Base-by-base conservation (phyloP, 2,329 filamentous ascomycete genomes). In the Fusarium sp. region DNA sequence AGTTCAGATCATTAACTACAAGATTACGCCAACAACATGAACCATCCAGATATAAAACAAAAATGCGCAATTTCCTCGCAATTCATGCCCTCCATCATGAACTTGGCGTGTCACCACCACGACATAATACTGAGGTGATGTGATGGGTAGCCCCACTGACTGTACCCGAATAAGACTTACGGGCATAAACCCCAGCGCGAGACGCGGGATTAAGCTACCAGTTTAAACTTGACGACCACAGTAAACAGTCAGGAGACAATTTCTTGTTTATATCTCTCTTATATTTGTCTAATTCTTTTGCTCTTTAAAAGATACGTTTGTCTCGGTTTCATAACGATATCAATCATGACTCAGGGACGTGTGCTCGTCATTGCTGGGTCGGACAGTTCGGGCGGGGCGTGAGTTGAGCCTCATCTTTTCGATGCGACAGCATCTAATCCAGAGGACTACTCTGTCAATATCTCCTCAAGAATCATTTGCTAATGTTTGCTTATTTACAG, bases 331-430 rank as follows among this genome's bases (percentile, higher is more conserved):
- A 27, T 1, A 2, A 37, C 7, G 33, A 13, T 45, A n/a, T 43
- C 60, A 73, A 73, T 24, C 39, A 87, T 86, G 85, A 76, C 76
- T 2, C 76, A 80, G 33, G 83, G 83, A 70, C 84, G 92, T 68
- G 91, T 97, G 54, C 86, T 98, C 66, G 90, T 97, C 20, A 93
- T 98, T 78, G 95, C 95, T 59, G 95, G 95, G 72, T 97, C 95
- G 29, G 95, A 98, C 84, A 94, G 94, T 84, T 97, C 95, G 31
- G 95, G 95, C 79, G 95, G 95, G 85, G 95, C 95, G 94, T 90
- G 82, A 82, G 88, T 89, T 61, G 45, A 57, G 10, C 57, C 50
- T 41, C 60, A 29, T 39, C 22, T 11, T 11, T 27, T 65, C 37
- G 58, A 74, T 48, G 37, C 24, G 52, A 13, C 13, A 16, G 18